These are phyloP conservation scores for Mycena amicta DNA, from an alignment of 768 basidiomycete species.

Conservation along the genomic window DNA sequence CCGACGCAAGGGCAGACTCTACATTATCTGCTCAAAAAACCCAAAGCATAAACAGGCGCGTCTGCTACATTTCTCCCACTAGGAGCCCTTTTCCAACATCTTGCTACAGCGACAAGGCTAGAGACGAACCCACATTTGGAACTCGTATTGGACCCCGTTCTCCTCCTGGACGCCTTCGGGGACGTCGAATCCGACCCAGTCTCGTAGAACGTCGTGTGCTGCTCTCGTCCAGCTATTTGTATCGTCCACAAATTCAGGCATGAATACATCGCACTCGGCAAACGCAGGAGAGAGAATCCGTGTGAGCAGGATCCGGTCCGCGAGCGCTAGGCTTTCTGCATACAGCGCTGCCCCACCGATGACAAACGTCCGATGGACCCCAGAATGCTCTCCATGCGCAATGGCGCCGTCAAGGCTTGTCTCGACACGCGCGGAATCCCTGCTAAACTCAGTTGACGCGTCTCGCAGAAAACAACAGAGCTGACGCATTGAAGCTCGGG, in stretches of 20 bases:
- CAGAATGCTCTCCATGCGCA: constrained; percentile 27
- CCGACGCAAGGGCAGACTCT: constrained; percentile 85
- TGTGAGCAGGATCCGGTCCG: constrained; percentile 87
- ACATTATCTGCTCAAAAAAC: constrained; percentile 90
- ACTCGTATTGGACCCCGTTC: constrained; percentile 84
- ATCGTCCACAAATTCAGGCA: constrained; percentile 67
- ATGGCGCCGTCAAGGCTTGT: constrained; percentile 46
- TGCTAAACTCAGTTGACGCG: not conserved
- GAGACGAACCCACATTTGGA: constrained; percentile 88
- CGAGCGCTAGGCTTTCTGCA: constrained; percentile 54
- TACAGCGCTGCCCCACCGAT: constrained; percentile 94
- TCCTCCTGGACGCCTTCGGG: constrained; percentile 77
- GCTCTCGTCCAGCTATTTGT: constrained; percentile 55
- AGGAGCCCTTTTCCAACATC: constrained; percentile 20
- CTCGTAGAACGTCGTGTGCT: constrained; percentile 62
- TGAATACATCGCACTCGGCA: constrained; percentile 83
- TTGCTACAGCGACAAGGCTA: constrained; percentile 68
- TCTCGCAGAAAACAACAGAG: constrained; percentile 3
- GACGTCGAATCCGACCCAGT: constrained; percentile 84
- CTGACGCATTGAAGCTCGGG: constrained; percentile 63
- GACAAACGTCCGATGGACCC: constrained; percentile 61
- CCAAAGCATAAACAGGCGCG: constrained; percentile 96
- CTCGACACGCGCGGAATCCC: constrained; percentile 8
- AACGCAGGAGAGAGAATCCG: constrained; percentile 76
- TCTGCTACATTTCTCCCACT: not conserved